These are phyloP conservation scores for Sungouiella thailandica DNA, from an alignment of 805 yeast genomes.

Conservation along the genomic window DNA sequence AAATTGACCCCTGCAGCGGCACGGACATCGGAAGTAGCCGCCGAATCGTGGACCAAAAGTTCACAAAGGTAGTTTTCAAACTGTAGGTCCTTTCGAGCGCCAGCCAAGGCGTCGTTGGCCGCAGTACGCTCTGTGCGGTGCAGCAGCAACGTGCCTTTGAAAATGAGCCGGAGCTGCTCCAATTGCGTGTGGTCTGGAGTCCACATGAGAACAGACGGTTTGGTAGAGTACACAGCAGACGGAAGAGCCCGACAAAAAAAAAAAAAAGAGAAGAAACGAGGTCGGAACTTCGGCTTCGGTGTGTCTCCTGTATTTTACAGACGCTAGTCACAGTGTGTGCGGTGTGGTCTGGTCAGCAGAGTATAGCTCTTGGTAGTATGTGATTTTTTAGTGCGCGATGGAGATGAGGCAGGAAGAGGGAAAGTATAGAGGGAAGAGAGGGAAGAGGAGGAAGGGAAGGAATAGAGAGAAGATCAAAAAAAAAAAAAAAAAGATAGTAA, in stretches of 20 bases:
- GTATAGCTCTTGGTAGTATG: no score
- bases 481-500: no score
- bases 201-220: no score
- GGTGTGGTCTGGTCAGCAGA: no score
- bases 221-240: no score
- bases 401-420: background rate
- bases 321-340: no score
- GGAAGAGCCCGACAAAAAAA: no score
- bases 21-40: slow-evolving; percentile 51
- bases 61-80: slow-evolving; percentile 75
- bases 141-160: slow-evolving; percentile 68
- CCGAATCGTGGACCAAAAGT: slow-evolving; percentile 53
- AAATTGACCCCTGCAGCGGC: slow-evolving; percentile 87
- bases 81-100: slow-evolving; percentile 69
- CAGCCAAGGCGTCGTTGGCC: slow-evolving; percentile 70
- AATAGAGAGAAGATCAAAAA: background rate
- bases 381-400: no score
- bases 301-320: no score
- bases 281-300: no score
- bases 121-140: slow-evolving; percentile 47
- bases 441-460: background rate
- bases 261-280: no score
- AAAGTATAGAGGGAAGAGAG: background rate
- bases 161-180: slow-evolving; percentile 58
- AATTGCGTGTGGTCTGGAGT: slow-evolving; percentile 58